Evolutionary conservation across 2,329 filamentous ascomycete species (phyloP).

Genomic region (Diaporthe capsici): DNA sequence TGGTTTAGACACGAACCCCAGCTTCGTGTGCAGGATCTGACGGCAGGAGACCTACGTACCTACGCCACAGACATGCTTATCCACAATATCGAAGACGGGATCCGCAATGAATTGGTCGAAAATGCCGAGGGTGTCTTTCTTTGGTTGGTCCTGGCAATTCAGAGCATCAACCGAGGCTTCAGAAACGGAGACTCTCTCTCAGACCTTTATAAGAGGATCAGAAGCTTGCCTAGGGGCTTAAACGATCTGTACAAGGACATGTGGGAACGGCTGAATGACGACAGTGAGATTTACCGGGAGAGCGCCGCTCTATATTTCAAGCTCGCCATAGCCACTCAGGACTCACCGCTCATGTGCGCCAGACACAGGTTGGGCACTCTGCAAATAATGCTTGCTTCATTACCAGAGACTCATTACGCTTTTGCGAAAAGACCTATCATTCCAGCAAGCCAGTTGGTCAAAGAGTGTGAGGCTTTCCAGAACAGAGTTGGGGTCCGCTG

Average conservation of each 20-base stretch:
- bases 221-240: not conserved
- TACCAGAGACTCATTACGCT: no score
- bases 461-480: no score
- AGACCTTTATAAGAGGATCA: not conserved
- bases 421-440: no score
- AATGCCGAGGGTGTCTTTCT: not conserved
- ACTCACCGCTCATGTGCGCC: no score
- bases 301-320: not conserved
- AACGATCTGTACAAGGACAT: slow-evolving; percentile 9
- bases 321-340: not conserved
- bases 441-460: no score
- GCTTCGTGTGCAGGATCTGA: slow-evolving; percentile 18
- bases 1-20: not conserved
- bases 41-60: not conserved
- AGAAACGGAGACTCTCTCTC: not conserved
- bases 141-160: not conserved
- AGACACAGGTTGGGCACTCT: no score
- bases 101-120: no score
- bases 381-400: slow-evolving; percentile 10
- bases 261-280: slow-evolving; percentile 4
- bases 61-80: not conserved
- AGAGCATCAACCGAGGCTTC: slow-evolving; percentile 1
- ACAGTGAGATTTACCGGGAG: not conserved
- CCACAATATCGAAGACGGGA: no score
- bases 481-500: no score